These are phyloP conservation scores for Spergularia marina DNA, from an alignment of 148 eudicot species.

Conservation along the genomic window DNA sequence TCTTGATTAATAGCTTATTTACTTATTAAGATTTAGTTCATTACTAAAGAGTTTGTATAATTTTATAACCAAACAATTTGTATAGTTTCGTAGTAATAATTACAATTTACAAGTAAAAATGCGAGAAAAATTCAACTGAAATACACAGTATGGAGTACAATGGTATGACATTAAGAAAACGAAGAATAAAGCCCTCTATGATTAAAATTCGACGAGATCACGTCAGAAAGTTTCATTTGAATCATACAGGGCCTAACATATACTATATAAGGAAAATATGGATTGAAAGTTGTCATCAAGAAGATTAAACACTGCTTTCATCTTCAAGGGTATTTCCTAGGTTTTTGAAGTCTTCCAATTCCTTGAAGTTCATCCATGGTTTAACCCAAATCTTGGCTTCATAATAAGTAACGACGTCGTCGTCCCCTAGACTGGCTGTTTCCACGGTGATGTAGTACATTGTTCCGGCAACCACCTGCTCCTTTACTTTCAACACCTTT, in stretches of 20 bases:
- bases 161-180: no score
- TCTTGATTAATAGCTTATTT: background rate
- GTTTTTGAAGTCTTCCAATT: conserved; percentile 48
- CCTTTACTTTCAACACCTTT: conserved; percentile 43
- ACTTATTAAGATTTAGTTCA: background rate
- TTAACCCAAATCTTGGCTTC: conserved; percentile 56
- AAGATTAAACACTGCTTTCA: background rate
- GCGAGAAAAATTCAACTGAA: no score
- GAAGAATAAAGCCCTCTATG: no score
- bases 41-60: no score
- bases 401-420: conserved; percentile 23
- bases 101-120: no score
- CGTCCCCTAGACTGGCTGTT: conserved; percentile 28
- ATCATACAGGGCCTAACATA: no score
- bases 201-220: no score
- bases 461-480: conserved; percentile 48
- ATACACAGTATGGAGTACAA: no score
- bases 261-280: no score
- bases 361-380: conserved; percentile 53
- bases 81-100: no score
- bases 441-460: conserved; percentile 45
- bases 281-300: background rate
- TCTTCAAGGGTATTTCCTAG: conserved; percentile 10
- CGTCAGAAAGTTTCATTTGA: no score
- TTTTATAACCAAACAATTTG: no score